phyloP scores from a whole-genome alignment of 1,284 basidiomycete species.

The Gymnopus androsaceus region DNA sequence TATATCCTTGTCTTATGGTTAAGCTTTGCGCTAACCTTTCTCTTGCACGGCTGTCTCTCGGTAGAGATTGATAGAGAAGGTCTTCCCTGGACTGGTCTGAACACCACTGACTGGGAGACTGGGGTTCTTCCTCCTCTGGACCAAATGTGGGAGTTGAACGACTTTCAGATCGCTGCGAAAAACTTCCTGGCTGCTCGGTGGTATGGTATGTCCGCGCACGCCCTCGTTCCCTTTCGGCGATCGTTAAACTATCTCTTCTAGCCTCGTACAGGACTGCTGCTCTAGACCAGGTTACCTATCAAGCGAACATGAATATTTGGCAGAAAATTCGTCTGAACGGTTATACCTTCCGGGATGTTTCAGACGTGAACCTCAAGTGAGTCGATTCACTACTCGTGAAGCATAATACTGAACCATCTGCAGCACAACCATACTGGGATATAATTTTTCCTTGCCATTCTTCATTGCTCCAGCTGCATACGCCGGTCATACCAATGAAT shows the following conservation, averaged over 20 bases:
- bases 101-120: conserved; percentile 27
- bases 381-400: conserved; percentile 1
- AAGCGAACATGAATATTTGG: conserved; percentile 30
- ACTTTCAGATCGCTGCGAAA: conserved; percentile 32
- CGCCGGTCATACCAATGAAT: conserved; percentile 26
- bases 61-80: conserved; percentile 30
- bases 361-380: conserved; percentile 24
- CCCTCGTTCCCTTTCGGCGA: neutral
- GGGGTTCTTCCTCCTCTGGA: conserved; percentile 26
- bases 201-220: conserved; percentile 22
- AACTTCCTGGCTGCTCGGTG: conserved; percentile 22
- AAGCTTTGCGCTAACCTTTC: neutral
- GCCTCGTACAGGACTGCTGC: conserved; percentile 21
- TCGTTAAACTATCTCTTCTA: neutral
- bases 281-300: conserved; percentile 26
- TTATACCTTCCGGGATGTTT: conserved; percentile 28
- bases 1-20: neutral
- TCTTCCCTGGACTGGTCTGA: conserved; percentile 30
- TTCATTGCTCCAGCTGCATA: conserved; percentile 32
- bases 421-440: conserved; percentile 31
- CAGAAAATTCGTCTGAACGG: conserved; percentile 26
- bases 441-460: conserved; percentile 30
- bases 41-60: conserved; percentile 8
- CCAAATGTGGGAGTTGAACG: conserved; percentile 28
- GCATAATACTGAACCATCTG: neutral